These are phyloP conservation scores for Colletotrichum orbiculare DNA, from an alignment of 2,329 filamentous ascomycete species.

Conservation along the genomic window DNA sequence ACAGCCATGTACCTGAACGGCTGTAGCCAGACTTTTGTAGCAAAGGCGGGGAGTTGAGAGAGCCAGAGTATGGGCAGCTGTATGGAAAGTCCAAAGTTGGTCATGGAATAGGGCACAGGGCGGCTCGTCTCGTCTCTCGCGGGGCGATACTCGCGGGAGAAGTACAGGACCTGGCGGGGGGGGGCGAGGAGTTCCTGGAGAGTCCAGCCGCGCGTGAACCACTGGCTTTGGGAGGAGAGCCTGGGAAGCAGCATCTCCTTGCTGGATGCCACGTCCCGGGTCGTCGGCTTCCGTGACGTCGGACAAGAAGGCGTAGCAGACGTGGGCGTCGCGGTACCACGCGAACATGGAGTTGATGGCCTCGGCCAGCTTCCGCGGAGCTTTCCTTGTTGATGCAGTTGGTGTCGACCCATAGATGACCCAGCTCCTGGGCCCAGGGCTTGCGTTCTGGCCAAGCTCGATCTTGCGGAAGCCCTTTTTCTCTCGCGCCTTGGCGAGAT, in stretches of 20 bases:
- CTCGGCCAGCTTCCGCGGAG: conserved; percentile 32
- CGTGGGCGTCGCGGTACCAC: conserved; percentile 32
- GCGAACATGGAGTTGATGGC: conserved; percentile 35
- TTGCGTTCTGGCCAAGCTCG: conserved; percentile 19
- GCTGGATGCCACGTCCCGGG: background rate
- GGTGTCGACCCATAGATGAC: conserved; percentile 36
- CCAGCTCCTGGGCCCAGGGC: conserved; percentile 20
- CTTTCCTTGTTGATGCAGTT: conserved; percentile 38
- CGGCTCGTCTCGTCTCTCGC: conserved; percentile 17
- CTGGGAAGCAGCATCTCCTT: background rate
- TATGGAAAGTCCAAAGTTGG: conserved; percentile 32
- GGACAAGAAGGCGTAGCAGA: conserved; percentile 35
- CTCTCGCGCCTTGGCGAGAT: conserved; percentile 8
- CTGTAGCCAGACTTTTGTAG: background rate
- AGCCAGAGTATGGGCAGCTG: conserved; percentile 13
- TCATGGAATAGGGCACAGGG: conserved; percentile 28
- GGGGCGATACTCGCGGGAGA: conserved; percentile 14
- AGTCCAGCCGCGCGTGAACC: conserved; percentile 39
- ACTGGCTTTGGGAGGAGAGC: conserved; percentile 25
- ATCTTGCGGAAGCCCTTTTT: conserved; percentile 27
- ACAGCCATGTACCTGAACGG: conserved; percentile 7
- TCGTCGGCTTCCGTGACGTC: conserved; percentile 15
- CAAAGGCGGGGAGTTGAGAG: background rate
- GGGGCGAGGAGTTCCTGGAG: conserved; percentile 37
- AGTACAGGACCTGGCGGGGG: conserved; percentile 34